phyloP scores from a whole-genome alignment of 1,139 yeast genomes.

The Ogataea hybrid region DNA sequence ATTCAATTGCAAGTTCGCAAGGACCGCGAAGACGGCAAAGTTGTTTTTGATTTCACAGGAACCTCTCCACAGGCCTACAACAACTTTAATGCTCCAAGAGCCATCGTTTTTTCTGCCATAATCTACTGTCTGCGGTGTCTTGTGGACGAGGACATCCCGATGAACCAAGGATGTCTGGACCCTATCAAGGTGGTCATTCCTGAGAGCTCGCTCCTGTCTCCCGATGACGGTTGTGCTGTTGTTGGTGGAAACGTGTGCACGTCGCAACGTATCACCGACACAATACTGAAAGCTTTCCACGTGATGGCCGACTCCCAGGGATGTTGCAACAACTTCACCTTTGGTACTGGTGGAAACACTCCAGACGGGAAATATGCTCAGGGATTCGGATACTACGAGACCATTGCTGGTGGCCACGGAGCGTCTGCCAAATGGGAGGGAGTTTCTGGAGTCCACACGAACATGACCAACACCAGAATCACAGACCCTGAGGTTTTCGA shows the following conservation, averaged over 20 bases:
- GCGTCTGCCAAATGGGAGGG: constrained; percentile 40
- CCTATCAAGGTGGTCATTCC: constrained; percentile 42
- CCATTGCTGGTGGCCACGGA: constrained; percentile 48
- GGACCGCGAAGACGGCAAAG: constrained; percentile 41
- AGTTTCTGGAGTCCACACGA: constrained; percentile 44
- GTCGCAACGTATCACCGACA: constrained; percentile 45
- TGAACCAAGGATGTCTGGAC: constrained; percentile 46
- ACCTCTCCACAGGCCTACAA: constrained; percentile 42
- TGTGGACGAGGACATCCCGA: constrained; percentile 44
- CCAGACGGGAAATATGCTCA: constrained; percentile 32
- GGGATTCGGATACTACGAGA: constrained; percentile 47
- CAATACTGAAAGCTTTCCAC: constrained; percentile 41
- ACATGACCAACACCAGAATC: constrained; percentile 43
- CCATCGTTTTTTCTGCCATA: constrained; percentile 43
- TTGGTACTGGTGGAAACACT: constrained; percentile 42
- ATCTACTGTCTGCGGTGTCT: constrained; percentile 44
- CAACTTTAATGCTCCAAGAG: constrained; percentile 43
- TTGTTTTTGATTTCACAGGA: constrained; percentile 57
- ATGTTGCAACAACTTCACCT: constrained; percentile 44
- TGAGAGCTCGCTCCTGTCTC: constrained; percentile 38
- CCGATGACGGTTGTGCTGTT: constrained; percentile 44
- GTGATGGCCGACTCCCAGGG: constrained; percentile 45
- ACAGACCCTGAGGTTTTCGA: constrained; percentile 40
- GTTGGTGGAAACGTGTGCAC: constrained; percentile 51
- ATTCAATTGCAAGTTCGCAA: constrained; percentile 41